Evolutionary conservation across 768 basidiomycete species (phyloP).

Genomic region (Scleroderma bovista): DNA sequence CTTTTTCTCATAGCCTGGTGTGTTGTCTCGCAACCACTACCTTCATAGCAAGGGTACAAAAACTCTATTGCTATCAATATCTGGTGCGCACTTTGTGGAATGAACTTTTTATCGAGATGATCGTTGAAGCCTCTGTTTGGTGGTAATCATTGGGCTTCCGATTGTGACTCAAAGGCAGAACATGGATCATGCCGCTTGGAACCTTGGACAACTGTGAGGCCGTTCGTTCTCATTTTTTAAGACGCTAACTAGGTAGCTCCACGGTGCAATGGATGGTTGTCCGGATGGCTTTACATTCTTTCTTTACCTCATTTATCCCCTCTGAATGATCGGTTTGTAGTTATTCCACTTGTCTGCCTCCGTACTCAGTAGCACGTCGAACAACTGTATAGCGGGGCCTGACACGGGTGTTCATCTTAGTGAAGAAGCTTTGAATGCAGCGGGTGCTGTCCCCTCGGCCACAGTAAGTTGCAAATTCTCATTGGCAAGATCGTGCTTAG

Average conservation of each 20-base stretch:
- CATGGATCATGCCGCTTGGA: conserved; percentile 52
- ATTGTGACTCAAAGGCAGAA: conserved; percentile 53
- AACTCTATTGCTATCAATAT: conserved; percentile 62
- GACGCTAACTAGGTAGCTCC: background rate
- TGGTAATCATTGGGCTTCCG: conserved; percentile 65
- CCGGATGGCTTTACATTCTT: conserved; percentile 42
- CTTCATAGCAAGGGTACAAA: conserved; percentile 68
- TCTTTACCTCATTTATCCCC: conserved; percentile 33
- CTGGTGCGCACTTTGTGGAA: conserved; percentile 44
- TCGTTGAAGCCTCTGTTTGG: conserved; percentile 46
- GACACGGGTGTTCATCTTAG: conserved; percentile 15
- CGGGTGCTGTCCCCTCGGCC: conserved; percentile 45
- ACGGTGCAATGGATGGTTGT: conserved; percentile 31
- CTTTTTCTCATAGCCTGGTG: conserved; percentile 56
- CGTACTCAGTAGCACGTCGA: too few species aligned
- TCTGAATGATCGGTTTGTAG: conserved; percentile 30
- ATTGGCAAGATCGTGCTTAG: background rate
- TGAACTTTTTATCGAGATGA: too few species aligned
- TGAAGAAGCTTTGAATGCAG: conserved; percentile 45
- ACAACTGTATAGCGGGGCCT: background rate
- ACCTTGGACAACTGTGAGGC: conserved; percentile 51
- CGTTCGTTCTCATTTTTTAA: conserved; percentile 1
- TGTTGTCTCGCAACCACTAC: conserved; percentile 63
- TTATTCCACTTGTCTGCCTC: background rate
- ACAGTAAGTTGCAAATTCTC: conserved; percentile 28